A percentile compares a stretch with the other conserved stretches of the same genome.
These are phyloP conservation scores for Auriscalpium vulgare DNA, from an alignment of 768 basidiomycete genomes.

Conservation along the genomic window DNA sequence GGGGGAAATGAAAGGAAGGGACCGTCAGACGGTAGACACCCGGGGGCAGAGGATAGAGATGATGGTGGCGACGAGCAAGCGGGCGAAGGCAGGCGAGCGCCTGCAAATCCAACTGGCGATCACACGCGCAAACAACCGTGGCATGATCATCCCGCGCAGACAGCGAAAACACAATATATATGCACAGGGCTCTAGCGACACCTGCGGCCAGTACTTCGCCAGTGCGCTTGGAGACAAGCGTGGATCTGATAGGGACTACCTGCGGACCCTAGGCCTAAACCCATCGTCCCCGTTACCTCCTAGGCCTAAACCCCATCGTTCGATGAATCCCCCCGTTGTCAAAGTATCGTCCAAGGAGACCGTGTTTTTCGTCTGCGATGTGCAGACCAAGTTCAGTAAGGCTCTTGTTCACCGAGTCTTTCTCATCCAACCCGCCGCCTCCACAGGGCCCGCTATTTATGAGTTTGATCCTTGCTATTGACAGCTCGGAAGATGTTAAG, in stretches of 20 bases:
- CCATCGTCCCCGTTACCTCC: no score
- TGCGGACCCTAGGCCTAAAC: no score
- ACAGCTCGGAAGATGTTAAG: conserved; percentile 73
- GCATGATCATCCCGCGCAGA: no score
- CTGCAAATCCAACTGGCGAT: conserved; percentile 16
- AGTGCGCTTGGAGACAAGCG: no score
- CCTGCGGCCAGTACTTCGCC: background rate
- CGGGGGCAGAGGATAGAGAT: conserved; percentile 13
- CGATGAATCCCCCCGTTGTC: conserved; percentile 15
- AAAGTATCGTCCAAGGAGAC: conserved; percentile 33
- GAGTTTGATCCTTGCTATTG: conserved; percentile 59
- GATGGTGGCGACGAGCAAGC: conserved; percentile 23
- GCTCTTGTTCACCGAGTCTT: background rate
- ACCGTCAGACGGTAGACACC: conserved; percentile 19
- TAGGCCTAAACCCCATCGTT: no score
- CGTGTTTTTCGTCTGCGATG: conserved; percentile 76
- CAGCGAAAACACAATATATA: no score
- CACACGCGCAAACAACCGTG: conserved; percentile 17
- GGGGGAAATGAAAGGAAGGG: conserved; percentile 30
- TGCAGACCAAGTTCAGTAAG: conserved; percentile 72
- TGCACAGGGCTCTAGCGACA: no score
- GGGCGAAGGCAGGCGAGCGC: conserved; percentile 6
- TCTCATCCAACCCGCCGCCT: background rate
- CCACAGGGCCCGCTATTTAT: conserved; percentile 44
- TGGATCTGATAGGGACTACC: no score